Evolutionary conservation across 352 stramenopile genomes (phyloP).

Genomic region (Globisporangium iwayamae): DNA sequence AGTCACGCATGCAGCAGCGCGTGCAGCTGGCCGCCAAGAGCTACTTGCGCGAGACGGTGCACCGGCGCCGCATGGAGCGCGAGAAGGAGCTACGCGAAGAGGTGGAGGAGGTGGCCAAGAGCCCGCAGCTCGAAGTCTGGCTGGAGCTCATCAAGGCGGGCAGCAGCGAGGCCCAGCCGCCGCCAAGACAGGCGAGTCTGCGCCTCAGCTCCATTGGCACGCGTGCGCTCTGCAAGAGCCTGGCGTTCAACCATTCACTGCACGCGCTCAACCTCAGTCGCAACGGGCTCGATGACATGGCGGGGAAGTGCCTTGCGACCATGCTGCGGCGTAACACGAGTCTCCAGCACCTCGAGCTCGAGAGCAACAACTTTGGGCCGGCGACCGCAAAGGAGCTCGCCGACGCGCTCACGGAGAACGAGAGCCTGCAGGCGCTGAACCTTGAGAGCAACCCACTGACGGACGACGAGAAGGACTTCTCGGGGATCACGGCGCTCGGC

Average conservation of each 20-base stretch:
- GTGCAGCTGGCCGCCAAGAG: conserved; percentile 66
- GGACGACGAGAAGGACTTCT: conserved; percentile 75
- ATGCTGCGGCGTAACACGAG: conserved; percentile 64
- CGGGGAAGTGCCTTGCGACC: conserved; percentile 50
- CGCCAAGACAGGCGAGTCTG: conserved; percentile 39
- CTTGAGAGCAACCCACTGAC: conserved; percentile 81
- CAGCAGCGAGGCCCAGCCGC: conserved; percentile 39
- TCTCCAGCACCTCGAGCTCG: conserved; percentile 59
- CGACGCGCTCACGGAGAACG: conserved; percentile 52
- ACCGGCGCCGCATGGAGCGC: conserved; percentile 59
- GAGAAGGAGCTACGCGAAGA: conserved; percentile 73
- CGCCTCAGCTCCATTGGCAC: conserved; percentile 50
- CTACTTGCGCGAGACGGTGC: conserved; percentile 74
- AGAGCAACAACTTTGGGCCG: conserved; percentile 61
- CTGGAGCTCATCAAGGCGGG: conserved; percentile 45
- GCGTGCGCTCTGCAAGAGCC: conserved; percentile 61
- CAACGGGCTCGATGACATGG: conserved; percentile 65
- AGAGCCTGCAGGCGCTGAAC: conserved; percentile 51
- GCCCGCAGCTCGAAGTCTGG: conserved; percentile 74
- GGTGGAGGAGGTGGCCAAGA: conserved; percentile 62
- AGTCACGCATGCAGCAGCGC: conserved; percentile 62
- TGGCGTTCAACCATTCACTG: conserved; percentile 68
- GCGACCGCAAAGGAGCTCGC: conserved; percentile 45
- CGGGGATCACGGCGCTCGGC: conserved; percentile 45
- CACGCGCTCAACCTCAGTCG: conserved; percentile 58